Evolutionary conservation across 805 yeast genomes (phyloP), one percentile per base, ranked within the genome.

Genomic region (Yarrowia hollandica): DNA sequence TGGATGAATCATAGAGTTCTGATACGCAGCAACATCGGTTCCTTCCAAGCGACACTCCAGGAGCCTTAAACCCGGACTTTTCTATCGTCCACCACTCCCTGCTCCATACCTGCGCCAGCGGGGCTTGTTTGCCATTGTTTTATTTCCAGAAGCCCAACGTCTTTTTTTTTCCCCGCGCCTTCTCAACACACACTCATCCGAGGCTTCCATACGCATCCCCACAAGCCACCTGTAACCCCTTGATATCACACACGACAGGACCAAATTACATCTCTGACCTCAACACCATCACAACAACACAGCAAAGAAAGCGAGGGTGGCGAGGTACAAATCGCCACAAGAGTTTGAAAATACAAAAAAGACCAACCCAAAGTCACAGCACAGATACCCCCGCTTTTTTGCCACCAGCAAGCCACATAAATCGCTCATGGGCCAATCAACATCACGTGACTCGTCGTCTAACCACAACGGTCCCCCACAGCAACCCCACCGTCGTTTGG

Each of bases 391-490:
- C 12, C 21, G 5, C 19, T 3, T 8, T 12, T 9, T 30, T 26
- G 37, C 37, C 28, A 31, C 54, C 30, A 15, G 28, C 26, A 39
- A 39, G 46, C 46, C 54, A 44, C 54, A 19, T 11, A 31, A 48
- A 44, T 44, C 52, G 52, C 52, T 48, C 55, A 48, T 48, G 55
- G 55, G 55, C 14, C 55, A 48, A 23, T 48, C 55, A 5, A 22
- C 55, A 30, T 48, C 55, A 48, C 55, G 55, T 48, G 55, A 48
- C 34, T 15, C 34, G 5, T 28, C 54, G 35, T 21, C 55, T 48
- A 33, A 48, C 55, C 55, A 38, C 55, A 48, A 39, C 55, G 55
- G 55, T 33, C 8, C 55, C 21, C 55, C 39, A 5, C 39, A 22
- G 8, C 55, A 33, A n/a, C 55, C 38, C 15, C 39, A 33, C 19